Conservation (phyloP, 495 filamentous ascomycete species). For the Penicillium flavigenum region DNA sequence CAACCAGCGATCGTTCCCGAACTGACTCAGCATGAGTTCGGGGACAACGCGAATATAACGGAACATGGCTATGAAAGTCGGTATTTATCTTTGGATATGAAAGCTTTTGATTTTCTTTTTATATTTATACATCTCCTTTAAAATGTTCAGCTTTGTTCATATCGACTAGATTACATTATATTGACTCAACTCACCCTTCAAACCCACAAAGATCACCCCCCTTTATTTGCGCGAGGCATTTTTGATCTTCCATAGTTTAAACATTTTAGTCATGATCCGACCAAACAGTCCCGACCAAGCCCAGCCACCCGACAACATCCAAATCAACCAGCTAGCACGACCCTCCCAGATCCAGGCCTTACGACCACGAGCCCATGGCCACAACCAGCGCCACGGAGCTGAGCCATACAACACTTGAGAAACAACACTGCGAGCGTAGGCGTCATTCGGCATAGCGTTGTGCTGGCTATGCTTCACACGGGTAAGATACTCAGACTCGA, state of each 20-base stretch:
- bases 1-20: constrained; percentile 28
- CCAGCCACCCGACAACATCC: constrained; percentile 45
- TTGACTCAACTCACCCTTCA: background rate
- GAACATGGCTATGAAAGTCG: constrained; percentile 17
- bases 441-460: constrained; percentile 49
- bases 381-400: constrained; percentile 48
- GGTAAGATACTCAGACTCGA: constrained; percentile 51
- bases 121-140: background rate
- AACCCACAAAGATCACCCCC: background rate
- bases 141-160: too few relatives aligned
- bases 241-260: constrained; percentile 42
- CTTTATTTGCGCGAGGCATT: constrained; percentile 16
- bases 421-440: constrained; percentile 60
- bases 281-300: constrained; percentile 45
- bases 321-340: constrained; percentile 50
- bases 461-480: constrained; percentile 58
- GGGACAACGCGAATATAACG: constrained; percentile 32
- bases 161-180: background rate
- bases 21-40: constrained; percentile 27
- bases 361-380: constrained; percentile 42
- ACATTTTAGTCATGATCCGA: constrained; percentile 45
- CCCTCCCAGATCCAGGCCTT: constrained; percentile 56
- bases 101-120: background rate
- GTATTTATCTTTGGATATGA: background rate
- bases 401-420: constrained; percentile 50